Conservation (phyloP, 169 alveolate genomes). For the Fabrea salina region DNA sequence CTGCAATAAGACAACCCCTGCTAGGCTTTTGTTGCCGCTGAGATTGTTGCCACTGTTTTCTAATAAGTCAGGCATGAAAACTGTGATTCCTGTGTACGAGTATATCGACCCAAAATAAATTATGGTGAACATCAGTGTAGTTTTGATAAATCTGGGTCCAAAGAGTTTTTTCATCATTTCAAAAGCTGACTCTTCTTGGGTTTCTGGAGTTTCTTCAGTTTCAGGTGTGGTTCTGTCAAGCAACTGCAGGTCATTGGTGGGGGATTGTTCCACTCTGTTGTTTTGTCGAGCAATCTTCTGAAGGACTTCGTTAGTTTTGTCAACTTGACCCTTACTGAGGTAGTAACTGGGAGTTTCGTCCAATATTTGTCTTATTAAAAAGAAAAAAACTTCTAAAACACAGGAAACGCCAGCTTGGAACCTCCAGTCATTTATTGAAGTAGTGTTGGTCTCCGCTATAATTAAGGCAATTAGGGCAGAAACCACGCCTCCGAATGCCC, state of each 20-base stretch:
- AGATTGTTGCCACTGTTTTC: neutral
- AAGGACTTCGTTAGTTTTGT: neutral
- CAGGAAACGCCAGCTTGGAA: neutral
- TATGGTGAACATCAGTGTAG: neutral
- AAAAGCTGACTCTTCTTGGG: neutral
- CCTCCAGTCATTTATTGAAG: neutral
- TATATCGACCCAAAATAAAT: neutral
- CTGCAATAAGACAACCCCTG: neutral
- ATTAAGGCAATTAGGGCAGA: neutral
- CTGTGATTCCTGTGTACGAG: neutral
- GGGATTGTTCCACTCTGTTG: neutral
- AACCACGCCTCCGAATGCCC: neutral
- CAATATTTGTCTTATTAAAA: neutral
- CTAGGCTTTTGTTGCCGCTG: neutral
- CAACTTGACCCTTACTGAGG: neutral
- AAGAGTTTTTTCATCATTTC: neutral
- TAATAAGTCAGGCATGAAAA: conserved; percentile 19
- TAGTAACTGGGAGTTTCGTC: neutral
- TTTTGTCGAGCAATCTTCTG: neutral
- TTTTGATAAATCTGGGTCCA: neutral
- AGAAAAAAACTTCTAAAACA: neutral
- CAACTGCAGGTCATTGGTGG: no score
- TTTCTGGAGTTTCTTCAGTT: neutral
- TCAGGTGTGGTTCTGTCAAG: neutral
- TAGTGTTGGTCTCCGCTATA: neutral